Evolutionary conservation across 768 basidiomycete genomes (phyloP).

Genomic region (Hemileccinum rubropunctum): DNA sequence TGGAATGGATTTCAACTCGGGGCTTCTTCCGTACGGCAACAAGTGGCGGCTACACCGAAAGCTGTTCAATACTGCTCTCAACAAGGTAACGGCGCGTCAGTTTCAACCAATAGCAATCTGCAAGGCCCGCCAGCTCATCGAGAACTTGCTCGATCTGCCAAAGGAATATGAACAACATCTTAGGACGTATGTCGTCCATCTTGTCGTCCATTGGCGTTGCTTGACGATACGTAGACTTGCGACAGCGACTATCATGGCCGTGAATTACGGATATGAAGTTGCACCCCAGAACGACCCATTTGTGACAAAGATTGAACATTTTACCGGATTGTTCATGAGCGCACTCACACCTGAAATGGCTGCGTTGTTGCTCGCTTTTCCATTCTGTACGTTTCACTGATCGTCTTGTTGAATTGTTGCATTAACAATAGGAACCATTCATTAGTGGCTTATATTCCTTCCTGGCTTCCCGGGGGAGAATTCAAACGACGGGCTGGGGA

Average conservation of each 20-base stretch:
- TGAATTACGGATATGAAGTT: constrained; percentile 27
- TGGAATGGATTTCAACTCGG: constrained; percentile 30
- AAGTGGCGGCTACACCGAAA: constrained; percentile 32
- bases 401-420: not conserved
- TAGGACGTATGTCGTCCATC: constrained; percentile 21
- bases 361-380: constrained; percentile 20
- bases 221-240: constrained; percentile 17
- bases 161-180: constrained; percentile 16
- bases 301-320: constrained; percentile 17
- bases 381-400: constrained; percentile 20
- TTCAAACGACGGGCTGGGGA: constrained; percentile 19
- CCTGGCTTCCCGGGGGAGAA: constrained; percentile 34
- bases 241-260: constrained; percentile 21
- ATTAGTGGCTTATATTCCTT: constrained; percentile 28
- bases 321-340: constrained; percentile 7
- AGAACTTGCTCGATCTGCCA: constrained; percentile 20
- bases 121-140: constrained; percentile 22
- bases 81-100: constrained; percentile 6
- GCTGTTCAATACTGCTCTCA: constrained; percentile 20
- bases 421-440: not conserved
- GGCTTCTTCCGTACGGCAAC: constrained; percentile 29
- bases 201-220: not conserved
- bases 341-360: constrained; percentile 22
- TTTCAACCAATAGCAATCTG: constrained; percentile 16
- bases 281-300: constrained; percentile 24